Evolutionary conservation across 768 basidiomycete genomes (phyloP).

Genomic region (Auriscalpium orientale): DNA sequence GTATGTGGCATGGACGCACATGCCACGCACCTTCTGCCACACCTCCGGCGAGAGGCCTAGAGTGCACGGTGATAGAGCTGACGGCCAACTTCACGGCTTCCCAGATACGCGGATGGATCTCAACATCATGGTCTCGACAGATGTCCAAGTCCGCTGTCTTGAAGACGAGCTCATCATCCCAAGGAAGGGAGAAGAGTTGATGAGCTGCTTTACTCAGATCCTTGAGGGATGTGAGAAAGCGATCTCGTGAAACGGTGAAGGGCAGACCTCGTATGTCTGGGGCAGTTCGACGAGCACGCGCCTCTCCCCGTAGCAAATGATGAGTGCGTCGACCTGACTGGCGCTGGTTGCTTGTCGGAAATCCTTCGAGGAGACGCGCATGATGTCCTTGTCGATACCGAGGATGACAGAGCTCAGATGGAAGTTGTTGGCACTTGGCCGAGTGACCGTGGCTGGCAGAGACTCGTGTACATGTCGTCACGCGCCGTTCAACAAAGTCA

Average conservation of each 20-base stretch:
- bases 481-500: too few species aligned
- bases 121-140: neutral
- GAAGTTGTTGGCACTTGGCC: too few species aligned
- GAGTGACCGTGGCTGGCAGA: too few species aligned
- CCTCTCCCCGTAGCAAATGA: neutral
- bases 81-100: neutral
- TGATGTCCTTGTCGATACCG: neutral
- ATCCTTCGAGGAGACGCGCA: neutral
- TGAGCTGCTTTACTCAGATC: neutral
- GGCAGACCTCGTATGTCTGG: neutral
- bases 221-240: neutral
- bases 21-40: neutral
- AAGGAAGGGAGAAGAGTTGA: neutral
- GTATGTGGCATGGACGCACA: too few species aligned
- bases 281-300: slow-evolving; percentile 1
- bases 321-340: neutral
- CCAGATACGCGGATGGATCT: neutral
- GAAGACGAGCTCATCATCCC: neutral
- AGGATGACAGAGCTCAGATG: too few species aligned
- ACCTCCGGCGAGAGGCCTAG: neutral
- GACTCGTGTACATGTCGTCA: too few species aligned
- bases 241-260: too few species aligned
- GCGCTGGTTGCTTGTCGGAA: neutral
- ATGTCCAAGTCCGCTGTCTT: neutral
- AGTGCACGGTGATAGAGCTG: neutral